Conservation (phyloP, 768 basidiomycete genomes). For the Lentinula boryana region DNA sequence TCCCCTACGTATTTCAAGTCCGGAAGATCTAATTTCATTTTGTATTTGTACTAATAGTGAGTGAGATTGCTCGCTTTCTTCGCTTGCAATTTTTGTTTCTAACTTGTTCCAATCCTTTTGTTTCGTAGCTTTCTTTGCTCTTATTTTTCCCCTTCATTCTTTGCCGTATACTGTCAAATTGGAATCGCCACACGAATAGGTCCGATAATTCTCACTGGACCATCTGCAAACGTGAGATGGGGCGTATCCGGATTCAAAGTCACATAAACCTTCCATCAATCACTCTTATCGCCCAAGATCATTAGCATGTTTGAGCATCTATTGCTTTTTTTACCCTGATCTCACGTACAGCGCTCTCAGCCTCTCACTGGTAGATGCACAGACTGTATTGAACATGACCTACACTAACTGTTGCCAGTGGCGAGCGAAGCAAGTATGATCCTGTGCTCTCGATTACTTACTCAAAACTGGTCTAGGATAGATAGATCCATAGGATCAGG, state of each 20-base stretch:
- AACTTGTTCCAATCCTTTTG: neutral
- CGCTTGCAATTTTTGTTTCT: neutral
- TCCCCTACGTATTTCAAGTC: constrained; percentile 13
- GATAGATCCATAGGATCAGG: neutral
- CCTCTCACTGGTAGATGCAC: neutral
- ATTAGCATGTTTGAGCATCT: constrained; percentile 8
- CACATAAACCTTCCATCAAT: constrained; percentile 37
- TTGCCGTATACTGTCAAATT: neutral
- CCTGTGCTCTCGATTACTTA: neutral
- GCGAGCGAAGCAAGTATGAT: neutral
- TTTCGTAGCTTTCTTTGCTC: neutral
- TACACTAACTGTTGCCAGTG: neutral
- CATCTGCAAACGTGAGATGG: constrained; percentile 7
- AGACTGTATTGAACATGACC: neutral
- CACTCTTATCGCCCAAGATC: constrained; percentile 42
- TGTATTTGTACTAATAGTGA: neutral
- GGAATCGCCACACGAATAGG: neutral
- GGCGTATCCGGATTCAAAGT: constrained; percentile 5
- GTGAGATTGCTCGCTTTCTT: neutral
- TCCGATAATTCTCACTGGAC: neutral
- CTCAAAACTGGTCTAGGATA: neutral
- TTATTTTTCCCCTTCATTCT: neutral
- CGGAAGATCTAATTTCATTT: constrained; percentile 4
- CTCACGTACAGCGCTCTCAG: constrained; percentile 6
- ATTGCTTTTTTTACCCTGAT: constrained; percentile 8